Base-by-base conservation (phyloP, 2,329 filamentous ascomycete genomes). In the Cladosporium sp. region DNA sequence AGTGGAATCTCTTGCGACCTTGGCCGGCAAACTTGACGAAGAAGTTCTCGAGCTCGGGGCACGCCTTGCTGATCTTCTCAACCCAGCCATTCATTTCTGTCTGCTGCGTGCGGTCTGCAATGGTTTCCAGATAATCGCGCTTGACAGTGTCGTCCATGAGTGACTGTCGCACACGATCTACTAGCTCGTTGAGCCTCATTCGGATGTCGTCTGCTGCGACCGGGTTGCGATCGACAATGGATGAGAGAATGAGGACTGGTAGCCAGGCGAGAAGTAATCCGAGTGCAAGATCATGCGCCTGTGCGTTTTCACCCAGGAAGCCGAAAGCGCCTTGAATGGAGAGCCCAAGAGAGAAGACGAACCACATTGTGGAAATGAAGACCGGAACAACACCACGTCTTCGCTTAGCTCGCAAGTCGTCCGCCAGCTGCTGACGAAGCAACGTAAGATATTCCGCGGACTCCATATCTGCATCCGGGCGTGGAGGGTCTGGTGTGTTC, bases 161-260 rank as follows among this genome's bases (percentile, higher is more conserved):
- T 0, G 70, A 64, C 13, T 59, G 52, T 5, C 68, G 61, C 6
- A 71, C 69, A 16, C 64, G 64, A 16, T 72, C 65, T n/a, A 74
- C 60, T 9, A 74, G 54, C 2, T 63, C 59, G 55, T 74, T 75
- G 2, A 74, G 57, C 48, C 70, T 70, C 18, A 60, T 59, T 2
- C 66, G 62, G 10, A 74, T 70, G 13, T 70, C 64, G 32, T 73
- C 69, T 4, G 71, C 61, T 3, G 72, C 70, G 2, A 71, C 68
- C 1, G 71, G 73, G 49, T 76, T 77, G 13, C 74, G 67, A 53
- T 77, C 74, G 3, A 75, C 67, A 19, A 76, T 75, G 1, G 68
- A 70, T 37, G 69, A 67, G 35, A 74, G 61, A 33, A 76, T 71
- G 6, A 77, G 57, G 7, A 76, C 62, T 0, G 74, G 74, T 2